Evolutionary conservation across 441 rosid genomes (phyloP), one percentile per base, ranked within the genome.

Genomic region (Macaranga tanarius): DNA sequence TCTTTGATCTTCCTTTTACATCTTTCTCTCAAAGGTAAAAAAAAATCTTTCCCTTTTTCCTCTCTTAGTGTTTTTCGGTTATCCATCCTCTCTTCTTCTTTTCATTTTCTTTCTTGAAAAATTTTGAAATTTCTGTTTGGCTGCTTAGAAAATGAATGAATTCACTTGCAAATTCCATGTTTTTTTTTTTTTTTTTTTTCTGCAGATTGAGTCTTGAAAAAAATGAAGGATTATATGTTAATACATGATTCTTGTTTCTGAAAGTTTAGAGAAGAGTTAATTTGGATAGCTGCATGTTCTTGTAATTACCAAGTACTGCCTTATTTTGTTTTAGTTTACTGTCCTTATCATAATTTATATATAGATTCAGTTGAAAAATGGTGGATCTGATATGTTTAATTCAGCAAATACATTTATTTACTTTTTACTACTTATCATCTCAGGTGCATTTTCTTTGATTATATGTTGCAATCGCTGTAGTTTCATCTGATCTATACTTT

Each of bases 301-400:
- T 3, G 10, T 13, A 16, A 16, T 15, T 10, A 9, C 45, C 31
- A 7, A 25, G 6, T 2, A 48, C 17, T 34, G 67, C 20, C 51
- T 45, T 47, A 62, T 72, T 17, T 51, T 38, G 66, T n/a, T n/a
- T n/a, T n/a, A 61, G 20, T 51, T 50, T 28, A 38, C 20, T 51
- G 28, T 34, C 52, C 44, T 67, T n/a, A n/a, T n/a, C 20, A 3
- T 19, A 0, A 44, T 0, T 23, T 45, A 6, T 25, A 19, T 58
- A 3, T 5, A 17, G 11, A 17, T 58, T 7, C 6, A 17, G 16
- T 23, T 23, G 11, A 51, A 62, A 10, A 40, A 16, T 52, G 13
- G 61, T 62, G 69, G 75, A 72, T 64, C 75, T 63, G 56, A 54
- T 42, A 17, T n/a, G n/a, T n/a, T n/a, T n/a, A n/a, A n/a, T n/a